Base-by-base conservation (phyloP, 2,329 filamentous ascomycete genomes). In the Colletotrichum lindemuthianum region DNA sequence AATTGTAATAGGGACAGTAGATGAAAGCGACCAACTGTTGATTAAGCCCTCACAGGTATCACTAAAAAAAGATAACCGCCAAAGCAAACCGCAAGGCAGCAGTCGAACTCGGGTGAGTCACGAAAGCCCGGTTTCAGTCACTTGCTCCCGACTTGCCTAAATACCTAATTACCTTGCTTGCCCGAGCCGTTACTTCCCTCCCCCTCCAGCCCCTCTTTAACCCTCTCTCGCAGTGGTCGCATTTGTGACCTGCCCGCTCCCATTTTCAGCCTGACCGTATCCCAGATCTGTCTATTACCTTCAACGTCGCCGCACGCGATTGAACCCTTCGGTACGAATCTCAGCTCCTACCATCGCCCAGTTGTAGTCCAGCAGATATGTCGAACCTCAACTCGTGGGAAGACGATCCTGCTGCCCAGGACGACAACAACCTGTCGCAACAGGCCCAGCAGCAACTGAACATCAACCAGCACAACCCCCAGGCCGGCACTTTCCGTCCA, bases 361-460 rank as follows among this genome's bases (percentile, higher is more conserved):
- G 51, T 49, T 33, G 47, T 45, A 64, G 40, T 49, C 16, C 41
- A 50, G 65, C 70, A 84, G 24, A 60, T 74, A 97, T 97, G 93
- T 91, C 94, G 72, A 89, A 94, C 78, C 91, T 93, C 73, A 93
- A 97, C 78, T 97, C 93, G 68, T 98, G 96, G 92, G 94, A 98
- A 81, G 93, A 97, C 74, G 92, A 94, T 74, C 89, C 90, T 73
- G 84, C 90, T 59, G 89, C 88, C 68, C 90, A 92, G 83, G 90
- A 94, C 72, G 90, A 92, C 72, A 87, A 92, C 72, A 87, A 87
- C 76, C 88, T 97, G 78, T 87, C 92, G 67, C 88, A 89, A 72
- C 92, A 94, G 83, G 81, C 91, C 41, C 87, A 90, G 72, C 88
- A 90, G 77, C 89, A 91, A 76, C 85, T 93, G 77, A 92, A 93